Evolutionary conservation across 192 early-diverging fungal species (phyloP).

Genomic region (Podila horticola): DNA sequence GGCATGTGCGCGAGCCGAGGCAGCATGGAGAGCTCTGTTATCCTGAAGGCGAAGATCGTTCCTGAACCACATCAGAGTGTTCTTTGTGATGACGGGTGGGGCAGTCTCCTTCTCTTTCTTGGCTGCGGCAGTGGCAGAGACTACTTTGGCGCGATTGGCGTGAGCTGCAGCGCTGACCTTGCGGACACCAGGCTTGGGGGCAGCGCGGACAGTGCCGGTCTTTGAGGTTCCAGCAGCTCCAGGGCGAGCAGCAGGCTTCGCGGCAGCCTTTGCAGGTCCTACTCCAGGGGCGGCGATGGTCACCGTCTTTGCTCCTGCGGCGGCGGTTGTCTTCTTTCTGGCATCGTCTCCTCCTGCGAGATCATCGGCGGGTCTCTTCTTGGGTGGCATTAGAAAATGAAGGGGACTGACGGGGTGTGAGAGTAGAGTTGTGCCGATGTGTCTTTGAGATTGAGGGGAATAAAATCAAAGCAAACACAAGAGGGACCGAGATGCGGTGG

Average conservation of each 20-base stretch:
- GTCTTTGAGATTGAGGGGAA: not conserved
- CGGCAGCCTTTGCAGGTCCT: not conserved
- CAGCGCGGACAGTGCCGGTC: conserved; percentile 34
- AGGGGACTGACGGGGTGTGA: too few relatives aligned
- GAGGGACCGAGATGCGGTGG: too few relatives aligned
- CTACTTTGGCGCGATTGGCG: conserved; percentile 17
- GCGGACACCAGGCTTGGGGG: conserved; percentile 43
- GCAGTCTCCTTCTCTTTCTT: conserved; percentile 52
- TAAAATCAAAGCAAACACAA: too few relatives aligned
- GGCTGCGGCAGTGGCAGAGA: conserved; percentile 1
- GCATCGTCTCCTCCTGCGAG: conserved; percentile 14
- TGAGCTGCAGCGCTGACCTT: conserved; percentile 31
- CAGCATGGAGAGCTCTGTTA: conserved; percentile 51
- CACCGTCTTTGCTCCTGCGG: conserved; percentile 23
- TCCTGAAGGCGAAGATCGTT: conserved; percentile 59
- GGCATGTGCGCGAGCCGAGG: conserved; percentile 17
- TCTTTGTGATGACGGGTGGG: conserved; percentile 35
- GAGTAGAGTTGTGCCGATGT: not conserved
- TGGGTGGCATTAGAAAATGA: conserved; percentile 44
- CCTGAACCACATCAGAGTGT: conserved; percentile 62
- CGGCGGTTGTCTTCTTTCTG: conserved; percentile 11
- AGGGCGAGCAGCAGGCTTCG: not conserved
- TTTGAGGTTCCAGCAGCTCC: conserved; percentile 21
- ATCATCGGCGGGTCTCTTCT: conserved; percentile 51
- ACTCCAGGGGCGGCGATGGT: conserved; percentile 27